phyloP scores from a whole-genome alignment of 2,329 filamentous ascomycete genomes.

The Calonectria hongkongensis region DNA sequence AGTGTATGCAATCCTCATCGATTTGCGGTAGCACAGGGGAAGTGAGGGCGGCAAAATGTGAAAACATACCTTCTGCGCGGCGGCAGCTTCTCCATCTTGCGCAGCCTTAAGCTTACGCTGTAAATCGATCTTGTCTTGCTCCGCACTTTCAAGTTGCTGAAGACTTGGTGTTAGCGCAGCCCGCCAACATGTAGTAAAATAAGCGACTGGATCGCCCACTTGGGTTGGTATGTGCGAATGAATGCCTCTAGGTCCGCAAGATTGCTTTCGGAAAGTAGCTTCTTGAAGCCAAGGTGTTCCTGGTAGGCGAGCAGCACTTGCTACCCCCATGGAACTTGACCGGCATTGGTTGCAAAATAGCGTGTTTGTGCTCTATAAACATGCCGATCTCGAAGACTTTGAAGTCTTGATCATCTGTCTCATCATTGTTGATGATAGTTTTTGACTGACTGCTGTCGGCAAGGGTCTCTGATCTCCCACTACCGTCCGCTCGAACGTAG shows the following conservation, averaged over 20 bases:
- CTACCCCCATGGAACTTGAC: background rate
- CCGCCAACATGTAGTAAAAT: background rate
- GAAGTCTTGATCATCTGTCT: background rate
- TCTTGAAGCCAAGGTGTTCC: background rate
- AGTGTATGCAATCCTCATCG: background rate
- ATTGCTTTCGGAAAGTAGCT: background rate
- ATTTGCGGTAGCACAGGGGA: background rate
- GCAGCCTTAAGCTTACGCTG: constrained; percentile 73
- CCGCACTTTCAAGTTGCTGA: constrained; percentile 76
- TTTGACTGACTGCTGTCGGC: background rate
- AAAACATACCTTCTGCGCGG: constrained; percentile 72
- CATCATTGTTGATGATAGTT: background rate
- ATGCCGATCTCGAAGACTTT: constrained; percentile 7
- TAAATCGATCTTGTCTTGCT: constrained; percentile 74
- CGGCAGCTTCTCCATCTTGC: constrained; percentile 68
- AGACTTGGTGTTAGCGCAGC: constrained; percentile 43
- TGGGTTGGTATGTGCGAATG: constrained; percentile 8
- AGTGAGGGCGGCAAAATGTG: constrained; percentile 18
- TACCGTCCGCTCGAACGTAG: constrained; percentile 40
- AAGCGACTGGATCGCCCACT: constrained; percentile 2
- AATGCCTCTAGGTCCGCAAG: background rate
- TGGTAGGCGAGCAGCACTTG: background rate
- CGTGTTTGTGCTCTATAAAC: background rate
- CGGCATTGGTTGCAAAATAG: background rate
- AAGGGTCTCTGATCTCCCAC: background rate